Percentiles rank a stretch among this genome's conserved stretches.
Evolutionary conservation across 2,329 filamentous ascomycete species (phyloP).

Genomic region (Beauveria scarabaeidicola): DNA sequence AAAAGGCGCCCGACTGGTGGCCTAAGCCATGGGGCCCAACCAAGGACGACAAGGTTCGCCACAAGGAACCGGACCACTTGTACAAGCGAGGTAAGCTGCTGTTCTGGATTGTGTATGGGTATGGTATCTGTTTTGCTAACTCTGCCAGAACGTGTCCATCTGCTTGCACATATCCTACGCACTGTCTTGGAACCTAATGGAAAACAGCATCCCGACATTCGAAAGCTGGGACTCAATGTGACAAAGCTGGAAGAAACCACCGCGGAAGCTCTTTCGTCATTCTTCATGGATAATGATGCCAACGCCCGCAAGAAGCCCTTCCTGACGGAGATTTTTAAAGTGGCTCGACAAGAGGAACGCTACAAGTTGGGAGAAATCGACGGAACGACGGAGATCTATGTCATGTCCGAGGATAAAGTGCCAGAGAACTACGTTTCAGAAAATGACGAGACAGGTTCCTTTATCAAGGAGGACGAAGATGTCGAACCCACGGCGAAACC

Average conservation of each 20-base stretch:
- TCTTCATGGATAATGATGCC: slow-evolving; percentile 48
- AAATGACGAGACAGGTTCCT: slow-evolving; percentile 31
- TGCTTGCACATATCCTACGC: slow-evolving; percentile 52
- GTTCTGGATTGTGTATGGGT: background rate
- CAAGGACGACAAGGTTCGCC: slow-evolving; percentile 48
- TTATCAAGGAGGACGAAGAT: slow-evolving; percentile 36
- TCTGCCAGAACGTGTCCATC: slow-evolving; percentile 45
- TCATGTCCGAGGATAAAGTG: slow-evolving; percentile 45
- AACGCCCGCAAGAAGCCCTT: slow-evolving; percentile 48
- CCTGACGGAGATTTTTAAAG: slow-evolving; percentile 53
- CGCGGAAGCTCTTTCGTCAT: slow-evolving; percentile 47
- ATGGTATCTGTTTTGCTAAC: slow-evolving; percentile 4
- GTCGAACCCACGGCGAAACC: slow-evolving; percentile 28
- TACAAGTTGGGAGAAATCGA: slow-evolving; percentile 49
- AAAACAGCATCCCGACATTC: slow-evolving; percentile 42
- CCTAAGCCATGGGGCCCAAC: slow-evolving; percentile 45
- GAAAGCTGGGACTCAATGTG: slow-evolving; percentile 44
- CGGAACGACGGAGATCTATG: slow-evolving; percentile 36
- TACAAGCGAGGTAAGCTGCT: slow-evolving; percentile 51
- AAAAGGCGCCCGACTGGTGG: slow-evolving; percentile 60
- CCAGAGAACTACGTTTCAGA: slow-evolving; percentile 40
- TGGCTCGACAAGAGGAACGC: slow-evolving; percentile 48
- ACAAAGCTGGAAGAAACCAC: slow-evolving; percentile 51
- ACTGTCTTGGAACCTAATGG: slow-evolving; percentile 44
- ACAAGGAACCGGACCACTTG: slow-evolving; percentile 67